These are phyloP conservation scores for Orbilia brochopaga DNA, from an alignment of 2,329 filamentous ascomycete genomes.

Conservation along the genomic window DNA sequence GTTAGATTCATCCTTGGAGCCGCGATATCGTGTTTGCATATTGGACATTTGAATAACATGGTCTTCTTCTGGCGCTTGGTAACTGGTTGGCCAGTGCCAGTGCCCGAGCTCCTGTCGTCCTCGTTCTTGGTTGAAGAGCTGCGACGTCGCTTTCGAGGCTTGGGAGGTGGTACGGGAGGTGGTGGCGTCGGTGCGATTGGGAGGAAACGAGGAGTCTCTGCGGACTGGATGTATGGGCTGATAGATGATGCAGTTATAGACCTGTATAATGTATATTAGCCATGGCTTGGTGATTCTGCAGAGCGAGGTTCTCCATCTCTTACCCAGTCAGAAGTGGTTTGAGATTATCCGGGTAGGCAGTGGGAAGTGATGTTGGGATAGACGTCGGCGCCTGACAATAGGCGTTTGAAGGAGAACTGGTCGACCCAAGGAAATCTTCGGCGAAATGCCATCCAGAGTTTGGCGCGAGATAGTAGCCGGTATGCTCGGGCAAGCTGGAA, in stretches of 20 bases:
- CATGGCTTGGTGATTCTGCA: conserved; percentile 3
- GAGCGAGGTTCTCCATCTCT: background rate
- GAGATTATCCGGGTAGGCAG: conserved; percentile 24
- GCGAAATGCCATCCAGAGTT: conserved; percentile 34
- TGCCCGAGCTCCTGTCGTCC: conserved; percentile 12
- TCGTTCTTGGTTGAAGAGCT: conserved; percentile 42
- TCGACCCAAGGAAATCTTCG: conserved; percentile 35
- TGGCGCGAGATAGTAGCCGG: conserved; percentile 29
- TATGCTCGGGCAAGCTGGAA: conserved; percentile 39
- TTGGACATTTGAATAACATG: conserved; percentile 44
- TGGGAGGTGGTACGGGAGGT: conserved; percentile 40
- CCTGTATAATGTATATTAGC: conserved; percentile 17
- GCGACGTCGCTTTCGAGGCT: conserved; percentile 40
- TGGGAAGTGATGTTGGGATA: conserved; percentile 26
- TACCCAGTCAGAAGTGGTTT: conserved; percentile 26
- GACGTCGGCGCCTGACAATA: conserved; percentile 38
- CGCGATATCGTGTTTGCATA: conserved; percentile 47
- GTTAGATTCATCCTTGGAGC: conserved; percentile 48
- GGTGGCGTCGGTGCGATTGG: conserved; percentile 42
- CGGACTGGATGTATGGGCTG: conserved; percentile 26
- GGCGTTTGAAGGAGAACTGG: conserved; percentile 23
- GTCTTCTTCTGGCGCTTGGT: conserved; percentile 47
- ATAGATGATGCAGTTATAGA: conserved; percentile 31
- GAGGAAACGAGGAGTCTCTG: conserved; percentile 45
- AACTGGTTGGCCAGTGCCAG: conserved; percentile 9